Conservation (phyloP, 1,284 basidiomycete species). For the Cutaneotrichosporon mucoides region DNA sequence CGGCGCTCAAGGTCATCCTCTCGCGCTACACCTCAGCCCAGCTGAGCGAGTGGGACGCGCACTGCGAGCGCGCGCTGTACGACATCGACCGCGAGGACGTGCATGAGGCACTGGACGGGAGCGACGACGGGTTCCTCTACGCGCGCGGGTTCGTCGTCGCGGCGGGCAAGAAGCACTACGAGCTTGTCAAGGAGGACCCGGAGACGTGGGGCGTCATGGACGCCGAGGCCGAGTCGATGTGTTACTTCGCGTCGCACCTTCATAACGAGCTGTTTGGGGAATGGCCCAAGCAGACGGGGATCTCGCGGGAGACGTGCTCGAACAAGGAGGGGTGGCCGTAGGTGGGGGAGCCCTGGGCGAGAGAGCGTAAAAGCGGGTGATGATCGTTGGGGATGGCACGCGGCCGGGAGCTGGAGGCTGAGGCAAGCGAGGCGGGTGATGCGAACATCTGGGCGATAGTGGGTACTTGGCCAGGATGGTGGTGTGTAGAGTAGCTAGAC, state of each 20-base stretch:
- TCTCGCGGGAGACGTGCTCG: neutral
- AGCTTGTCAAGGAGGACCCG: slow-evolving; percentile 6
- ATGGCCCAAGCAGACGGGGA: slow-evolving; percentile 3
- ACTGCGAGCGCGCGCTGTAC: slow-evolving; percentile 13
- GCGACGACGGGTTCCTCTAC: slow-evolving; percentile 18
- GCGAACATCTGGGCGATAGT: no score
- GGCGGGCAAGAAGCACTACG: slow-evolving; percentile 8
- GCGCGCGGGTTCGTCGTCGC: slow-evolving; percentile 14
- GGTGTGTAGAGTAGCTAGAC: no score
- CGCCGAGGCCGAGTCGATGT: slow-evolving; percentile 11
- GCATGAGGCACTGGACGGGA: slow-evolving; percentile 9
- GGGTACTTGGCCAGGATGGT: no score
- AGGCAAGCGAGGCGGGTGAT: no score
- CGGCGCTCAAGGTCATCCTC: neutral
- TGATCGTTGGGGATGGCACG: no score
- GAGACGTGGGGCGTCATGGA: slow-evolving; percentile 6
- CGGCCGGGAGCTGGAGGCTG: no score
- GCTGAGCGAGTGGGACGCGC: neutral
- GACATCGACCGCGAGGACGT: slow-evolving; percentile 14
- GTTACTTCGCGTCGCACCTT: slow-evolving; percentile 9
- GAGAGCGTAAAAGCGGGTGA: no score
- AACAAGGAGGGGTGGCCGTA: slow-evolving; percentile 1
- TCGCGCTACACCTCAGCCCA: neutral
- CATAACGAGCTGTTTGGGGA: slow-evolving; percentile 7
- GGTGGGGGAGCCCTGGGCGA: neutral